Percentiles rank a stretch among this genome's conserved stretches.
phyloP scores from a whole-genome alignment of 192 early-diverging fungal genomes.

The Umbelopsis sp. region DNA sequence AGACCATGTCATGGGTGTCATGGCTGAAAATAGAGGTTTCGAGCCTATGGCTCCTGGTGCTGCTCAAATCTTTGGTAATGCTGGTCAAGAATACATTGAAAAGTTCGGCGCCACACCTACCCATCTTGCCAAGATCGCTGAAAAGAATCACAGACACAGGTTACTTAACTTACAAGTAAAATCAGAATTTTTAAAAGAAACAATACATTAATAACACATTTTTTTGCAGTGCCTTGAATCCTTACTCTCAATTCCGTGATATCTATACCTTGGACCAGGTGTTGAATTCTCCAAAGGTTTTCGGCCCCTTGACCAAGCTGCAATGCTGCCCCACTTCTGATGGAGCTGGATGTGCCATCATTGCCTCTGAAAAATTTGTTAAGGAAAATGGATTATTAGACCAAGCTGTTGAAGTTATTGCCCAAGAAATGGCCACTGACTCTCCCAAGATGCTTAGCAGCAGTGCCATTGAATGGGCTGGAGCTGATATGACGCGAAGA shows the following conservation, averaged over 20 bases:
- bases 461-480: constrained; percentile 61
- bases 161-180: background rate
- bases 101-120: constrained; percentile 60
- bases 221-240: constrained; percentile 55
- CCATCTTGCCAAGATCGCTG: constrained; percentile 68
- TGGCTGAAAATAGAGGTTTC: constrained; percentile 61
- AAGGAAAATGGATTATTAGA: constrained; percentile 55
- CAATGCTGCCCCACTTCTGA: constrained; percentile 81
- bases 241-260: constrained; percentile 73
- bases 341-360: constrained; percentile 65
- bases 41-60: constrained; percentile 57
- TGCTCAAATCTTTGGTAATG: constrained; percentile 75
- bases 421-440: constrained; percentile 75
- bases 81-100: constrained; percentile 71
- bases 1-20: constrained; percentile 60
- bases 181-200: no score
- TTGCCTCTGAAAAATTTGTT: constrained; percentile 73
- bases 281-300: constrained; percentile 60
- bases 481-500: constrained; percentile 70
- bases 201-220: background rate
- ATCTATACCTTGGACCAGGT: constrained; percentile 65
- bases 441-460: constrained; percentile 57
- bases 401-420: constrained; percentile 70
- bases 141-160: constrained; percentile 75
- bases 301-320: constrained; percentile 73